Evolutionary conservation across 1,284 basidiomycete species (phyloP).

Genomic region (Cryptococcus floricola): DNA sequence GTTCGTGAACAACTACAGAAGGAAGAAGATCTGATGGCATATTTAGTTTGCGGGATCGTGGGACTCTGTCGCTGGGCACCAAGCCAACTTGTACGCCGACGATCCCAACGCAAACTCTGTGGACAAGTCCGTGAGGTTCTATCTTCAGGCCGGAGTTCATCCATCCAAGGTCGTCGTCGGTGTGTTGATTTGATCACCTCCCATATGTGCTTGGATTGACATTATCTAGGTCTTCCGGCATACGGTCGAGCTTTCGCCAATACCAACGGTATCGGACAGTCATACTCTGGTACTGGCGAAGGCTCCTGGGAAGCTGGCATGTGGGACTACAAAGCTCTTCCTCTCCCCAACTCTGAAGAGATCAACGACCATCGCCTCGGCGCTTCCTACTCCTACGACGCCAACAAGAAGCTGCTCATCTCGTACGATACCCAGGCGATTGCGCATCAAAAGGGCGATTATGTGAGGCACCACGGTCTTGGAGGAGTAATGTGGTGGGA

Average conservation of each 20-base stretch:
- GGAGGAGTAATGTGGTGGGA: conserved; percentile 79
- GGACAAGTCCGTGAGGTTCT: conserved; percentile 66
- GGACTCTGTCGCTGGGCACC: conserved; percentile 62
- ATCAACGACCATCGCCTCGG: conserved; percentile 67
- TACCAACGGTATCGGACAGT: conserved; percentile 67
- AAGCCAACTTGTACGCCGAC: conserved; percentile 67
- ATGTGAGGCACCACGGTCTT: conserved; percentile 62
- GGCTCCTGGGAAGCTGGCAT: conserved; percentile 47
- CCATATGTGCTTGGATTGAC: not conserved
- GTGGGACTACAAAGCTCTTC: conserved; percentile 69
- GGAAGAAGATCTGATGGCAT: conserved; percentile 18
- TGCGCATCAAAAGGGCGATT: conserved; percentile 68
- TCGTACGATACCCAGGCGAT: conserved; percentile 78
- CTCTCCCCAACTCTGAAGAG: conserved; percentile 61
- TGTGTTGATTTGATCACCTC: conserved; percentile 37
- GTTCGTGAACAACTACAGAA: conserved; percentile 61
- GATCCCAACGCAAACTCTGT: conserved; percentile 57
- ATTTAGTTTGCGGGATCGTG: conserved; percentile 44
- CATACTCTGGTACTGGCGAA: conserved; percentile 75
- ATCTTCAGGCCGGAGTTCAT: conserved; percentile 63
- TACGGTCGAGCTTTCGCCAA: conserved; percentile 81
- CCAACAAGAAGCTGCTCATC: conserved; percentile 54
- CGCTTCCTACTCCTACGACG: conserved; percentile 74
- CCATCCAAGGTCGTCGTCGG: conserved; percentile 74
- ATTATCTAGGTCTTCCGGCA: conserved; percentile 64